A percentile compares a stretch with the other conserved stretches of the same genome.
Evolutionary conservation across 1,284 basidiomycete species (phyloP).

Genomic region (Irpex lacteus): DNA sequence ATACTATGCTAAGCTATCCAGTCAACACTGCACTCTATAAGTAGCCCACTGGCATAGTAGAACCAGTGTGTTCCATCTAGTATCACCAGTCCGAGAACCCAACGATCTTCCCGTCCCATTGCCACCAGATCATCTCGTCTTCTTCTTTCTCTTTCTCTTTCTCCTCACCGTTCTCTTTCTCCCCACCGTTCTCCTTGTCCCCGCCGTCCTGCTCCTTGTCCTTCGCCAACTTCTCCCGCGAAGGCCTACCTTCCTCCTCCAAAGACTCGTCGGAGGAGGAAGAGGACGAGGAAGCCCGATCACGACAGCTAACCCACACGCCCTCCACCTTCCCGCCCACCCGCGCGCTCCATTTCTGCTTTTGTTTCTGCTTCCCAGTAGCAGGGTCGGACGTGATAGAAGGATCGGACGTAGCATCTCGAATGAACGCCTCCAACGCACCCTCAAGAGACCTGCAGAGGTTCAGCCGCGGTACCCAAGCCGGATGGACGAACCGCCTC

Average conservation of each 20-base stretch:
- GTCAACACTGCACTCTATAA: not conserved
- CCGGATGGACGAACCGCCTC: slow-evolving; percentile 64
- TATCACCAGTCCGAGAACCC: slow-evolving; percentile 66
- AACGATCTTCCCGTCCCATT: slow-evolving; percentile 70
- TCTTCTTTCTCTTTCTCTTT: slow-evolving; percentile 38
- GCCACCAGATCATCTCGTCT: slow-evolving; percentile 81
- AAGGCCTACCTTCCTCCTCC: no score
- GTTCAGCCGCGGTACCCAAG: slow-evolving; percentile 73
- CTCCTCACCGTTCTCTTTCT: not conserved
- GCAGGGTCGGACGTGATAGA: no score
- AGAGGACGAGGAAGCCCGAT: no score
- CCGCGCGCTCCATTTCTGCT: slow-evolving; percentile 18
- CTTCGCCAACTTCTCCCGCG: no score
- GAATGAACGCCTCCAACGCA: slow-evolving; percentile 36
- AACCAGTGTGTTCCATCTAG: no score
- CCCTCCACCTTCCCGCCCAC: slow-evolving; percentile 48
- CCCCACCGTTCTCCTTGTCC: not conserved
- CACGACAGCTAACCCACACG: slow-evolving; percentile 44
- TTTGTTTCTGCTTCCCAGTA: slow-evolving; percentile 5
- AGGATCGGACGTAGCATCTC: slow-evolving; percentile 21
- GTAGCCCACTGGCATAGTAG: no score
- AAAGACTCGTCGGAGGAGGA: no score
- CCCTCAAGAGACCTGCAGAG: slow-evolving; percentile 32
- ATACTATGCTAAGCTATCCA: no score
- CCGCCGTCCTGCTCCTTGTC: no score